Conservation (phyloP, 2,329 filamentous ascomycete genomes). For the Talaromyces sp. region DNA sequence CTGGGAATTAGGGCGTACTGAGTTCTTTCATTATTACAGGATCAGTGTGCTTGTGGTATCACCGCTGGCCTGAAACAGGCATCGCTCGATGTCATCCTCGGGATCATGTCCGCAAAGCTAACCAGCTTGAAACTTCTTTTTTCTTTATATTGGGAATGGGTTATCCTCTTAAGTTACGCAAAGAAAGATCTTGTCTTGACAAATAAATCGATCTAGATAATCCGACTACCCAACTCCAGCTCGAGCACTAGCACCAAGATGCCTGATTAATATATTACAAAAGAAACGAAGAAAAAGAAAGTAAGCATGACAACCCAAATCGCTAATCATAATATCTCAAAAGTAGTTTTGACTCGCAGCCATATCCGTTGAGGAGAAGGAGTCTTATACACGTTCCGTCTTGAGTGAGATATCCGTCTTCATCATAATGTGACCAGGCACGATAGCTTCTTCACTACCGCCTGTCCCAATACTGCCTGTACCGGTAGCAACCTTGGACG, state of each 20-base stretch:
- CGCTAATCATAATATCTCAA: not conserved
- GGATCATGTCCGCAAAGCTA: not conserved
- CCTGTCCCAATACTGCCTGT: conserved; percentile 3
- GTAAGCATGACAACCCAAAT: not conserved
- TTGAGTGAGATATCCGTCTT: conserved; percentile 19
- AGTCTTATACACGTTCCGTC: conserved; percentile 16
- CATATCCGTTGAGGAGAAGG: not conserved
- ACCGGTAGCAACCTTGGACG: conserved; percentile 6
- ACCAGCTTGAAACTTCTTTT: not conserved
- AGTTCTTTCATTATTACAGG: not conserved
- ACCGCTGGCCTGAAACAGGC: not conserved
- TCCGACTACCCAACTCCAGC: not conserved
- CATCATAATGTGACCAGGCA: conserved; percentile 20
- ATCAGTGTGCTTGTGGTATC: not conserved
- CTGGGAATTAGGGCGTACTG: not conserved
- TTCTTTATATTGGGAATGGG: not conserved
- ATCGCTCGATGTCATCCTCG: not conserved
- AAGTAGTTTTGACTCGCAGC: not conserved
- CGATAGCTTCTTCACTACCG: conserved; percentile 17
- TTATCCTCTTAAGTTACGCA: not conserved
- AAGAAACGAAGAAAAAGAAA: not conserved
- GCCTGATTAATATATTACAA: not conserved
- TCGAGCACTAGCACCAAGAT: not conserved
- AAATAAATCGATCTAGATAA: not conserved
- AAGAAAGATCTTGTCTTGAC: not conserved